A percentile compares a stretch with the other conserved stretches of the same genome.
Conservation (phyloP, 306 rosid genomes). For the Malus sylvestris region DNA sequence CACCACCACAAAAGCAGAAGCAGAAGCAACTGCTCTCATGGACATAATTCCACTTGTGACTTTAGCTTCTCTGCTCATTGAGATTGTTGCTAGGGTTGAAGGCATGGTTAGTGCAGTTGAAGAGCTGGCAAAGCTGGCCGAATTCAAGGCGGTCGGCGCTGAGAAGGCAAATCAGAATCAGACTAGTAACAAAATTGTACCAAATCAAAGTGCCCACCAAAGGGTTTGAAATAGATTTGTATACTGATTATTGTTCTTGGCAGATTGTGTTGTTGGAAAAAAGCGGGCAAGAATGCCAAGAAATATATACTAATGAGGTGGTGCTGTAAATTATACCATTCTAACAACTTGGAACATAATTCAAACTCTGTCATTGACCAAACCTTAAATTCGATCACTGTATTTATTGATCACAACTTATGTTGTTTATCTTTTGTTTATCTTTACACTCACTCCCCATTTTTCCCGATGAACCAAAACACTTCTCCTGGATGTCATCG, state of each 20-base stretch:
- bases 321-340: neutral
- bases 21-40: constrained; percentile 26
- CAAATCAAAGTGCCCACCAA: constrained; percentile 7
- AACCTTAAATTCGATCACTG: neutral
- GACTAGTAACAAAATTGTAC: neutral
- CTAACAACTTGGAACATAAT: neutral
- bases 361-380: neutral
- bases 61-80: constrained; percentile 47
- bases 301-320: neutral
- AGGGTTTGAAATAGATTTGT: constrained; percentile 11
- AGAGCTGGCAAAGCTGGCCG: constrained; percentile 45
- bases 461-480: too few species aligned
- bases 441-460: too few species aligned
- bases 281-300: neutral
- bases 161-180: constrained; percentile 12
- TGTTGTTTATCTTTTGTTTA: too few species aligned
- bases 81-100: constrained; percentile 50
- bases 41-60: constrained; percentile 57
- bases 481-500: too few species aligned
- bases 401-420: too few species aligned
- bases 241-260: neutral
- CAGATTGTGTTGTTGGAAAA: neutral
- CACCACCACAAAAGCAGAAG: neutral
- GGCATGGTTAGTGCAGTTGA: constrained; percentile 47
- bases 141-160: constrained; percentile 4